Percentiles rank a stretch among this genome's conserved stretches.
Conservation (phyloP, 495 filamentous ascomycete genomes). For the Apiosordaria backusii region DNA sequence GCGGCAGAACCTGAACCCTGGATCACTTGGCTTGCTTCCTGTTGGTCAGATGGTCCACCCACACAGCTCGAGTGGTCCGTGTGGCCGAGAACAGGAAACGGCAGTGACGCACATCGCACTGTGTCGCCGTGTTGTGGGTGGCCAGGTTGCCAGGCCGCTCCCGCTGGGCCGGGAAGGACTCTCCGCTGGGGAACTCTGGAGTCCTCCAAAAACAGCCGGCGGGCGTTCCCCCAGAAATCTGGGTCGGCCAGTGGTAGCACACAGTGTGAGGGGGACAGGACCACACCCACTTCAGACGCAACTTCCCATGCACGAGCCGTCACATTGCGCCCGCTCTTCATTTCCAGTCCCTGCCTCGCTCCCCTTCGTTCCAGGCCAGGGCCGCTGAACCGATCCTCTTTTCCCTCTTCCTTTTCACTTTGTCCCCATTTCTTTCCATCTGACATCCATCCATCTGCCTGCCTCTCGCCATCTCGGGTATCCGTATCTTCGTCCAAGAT, state of each 20-base stretch:
- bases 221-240: slow-evolving; percentile 9
- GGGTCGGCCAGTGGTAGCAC: neutral
- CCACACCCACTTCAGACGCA: slow-evolving; percentile 30
- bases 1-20: slow-evolving; percentile 32
- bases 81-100: slow-evolving; percentile 27
- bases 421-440: neutral
- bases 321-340: slow-evolving; percentile 27
- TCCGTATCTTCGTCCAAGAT: too few relatives aligned
- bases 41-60: slow-evolving; percentile 20
- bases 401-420: slow-evolving; percentile 1
- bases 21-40: slow-evolving; percentile 17
- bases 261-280: slow-evolving; percentile 8
- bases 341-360: slow-evolving; percentile 23
- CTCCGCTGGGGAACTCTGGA: slow-evolving; percentile 7
- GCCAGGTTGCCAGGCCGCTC: too few relatives aligned
- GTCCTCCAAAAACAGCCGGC: slow-evolving; percentile 6
- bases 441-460: slow-evolving; percentile 2
- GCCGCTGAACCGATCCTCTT: neutral
- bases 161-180: slow-evolving; percentile 26
- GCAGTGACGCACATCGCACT: slow-evolving; percentile 16
- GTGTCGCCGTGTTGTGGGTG: too few relatives aligned
- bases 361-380: slow-evolving; percentile 7
- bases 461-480: neutral
- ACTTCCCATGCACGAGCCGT: slow-evolving; percentile 24
- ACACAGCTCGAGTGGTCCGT: neutral